Evolutionary conservation across 2,329 filamentous ascomycete genomes (phyloP).

Genomic region (Exophiala xenobiotica): DNA sequence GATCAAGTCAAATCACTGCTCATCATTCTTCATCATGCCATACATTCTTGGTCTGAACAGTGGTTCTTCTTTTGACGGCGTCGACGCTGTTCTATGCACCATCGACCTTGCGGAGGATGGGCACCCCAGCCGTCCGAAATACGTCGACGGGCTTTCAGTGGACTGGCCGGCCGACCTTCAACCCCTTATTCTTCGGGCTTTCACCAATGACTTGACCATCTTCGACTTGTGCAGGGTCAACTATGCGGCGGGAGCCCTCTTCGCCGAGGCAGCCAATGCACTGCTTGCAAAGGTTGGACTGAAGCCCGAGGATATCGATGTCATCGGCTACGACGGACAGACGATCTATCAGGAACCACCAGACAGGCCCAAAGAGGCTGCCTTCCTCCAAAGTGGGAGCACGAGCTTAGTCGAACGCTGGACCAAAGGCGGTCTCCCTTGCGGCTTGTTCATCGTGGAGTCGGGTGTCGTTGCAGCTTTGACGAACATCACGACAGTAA

Average conservation of each 20-base stretch:
- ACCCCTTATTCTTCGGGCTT: conserved; percentile 31
- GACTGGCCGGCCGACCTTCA: conserved; percentile 35
- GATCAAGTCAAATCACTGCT: no score
- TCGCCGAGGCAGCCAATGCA: conserved; percentile 33
- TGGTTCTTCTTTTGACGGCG: conserved; percentile 35
- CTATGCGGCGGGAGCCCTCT: conserved; percentile 34
- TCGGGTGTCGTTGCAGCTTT: conserved; percentile 35
- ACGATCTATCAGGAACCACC: conserved; percentile 37
- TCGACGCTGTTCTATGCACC: conserved; percentile 35
- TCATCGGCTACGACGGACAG: conserved; percentile 36
- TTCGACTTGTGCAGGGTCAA: conserved; percentile 35
- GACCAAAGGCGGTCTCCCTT: conserved; percentile 33
- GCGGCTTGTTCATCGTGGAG: conserved; percentile 35
- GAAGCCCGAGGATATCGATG: conserved; percentile 32
- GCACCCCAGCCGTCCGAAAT: conserved; percentile 32
- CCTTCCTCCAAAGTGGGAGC: conserved; percentile 27
- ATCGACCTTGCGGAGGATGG: conserved; percentile 34
- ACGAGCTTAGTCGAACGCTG: conserved; percentile 32
- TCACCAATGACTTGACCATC: conserved; percentile 33
- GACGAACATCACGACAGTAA: conserved; percentile 34
- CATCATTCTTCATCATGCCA: conserved; percentile 25
- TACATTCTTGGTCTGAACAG: conserved; percentile 37
- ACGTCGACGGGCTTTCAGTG: conserved; percentile 33
- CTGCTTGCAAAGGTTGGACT: conserved; percentile 28
- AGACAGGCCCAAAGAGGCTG: conserved; percentile 28